These are phyloP conservation scores for Suhomyces tanzawaensis DNA, from an alignment of 805 yeast genomes.

Conservation along the genomic window DNA sequence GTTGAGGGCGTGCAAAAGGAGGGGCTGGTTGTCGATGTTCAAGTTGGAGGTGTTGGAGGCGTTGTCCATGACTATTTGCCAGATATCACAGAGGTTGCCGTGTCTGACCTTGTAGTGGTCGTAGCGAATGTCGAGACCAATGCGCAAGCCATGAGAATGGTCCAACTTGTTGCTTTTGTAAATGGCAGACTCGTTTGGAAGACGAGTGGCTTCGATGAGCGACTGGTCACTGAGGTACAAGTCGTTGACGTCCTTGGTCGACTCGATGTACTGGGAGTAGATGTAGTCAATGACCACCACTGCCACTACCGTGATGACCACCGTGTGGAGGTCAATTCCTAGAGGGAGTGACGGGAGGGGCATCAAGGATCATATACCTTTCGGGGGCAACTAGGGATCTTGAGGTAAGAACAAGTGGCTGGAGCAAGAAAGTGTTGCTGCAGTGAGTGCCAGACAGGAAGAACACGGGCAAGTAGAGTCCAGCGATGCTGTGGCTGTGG, in stretches of 20 bases:
- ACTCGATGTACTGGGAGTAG: slow-evolving; percentile 26
- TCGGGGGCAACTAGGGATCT: neutral
- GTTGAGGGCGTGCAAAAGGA: slow-evolving; percentile 25
- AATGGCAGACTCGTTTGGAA: slow-evolving; percentile 67
- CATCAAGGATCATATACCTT: neutral
- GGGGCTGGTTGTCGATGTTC: slow-evolving; percentile 18
- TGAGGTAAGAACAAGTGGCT: too few relatives aligned
- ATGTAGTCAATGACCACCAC: slow-evolving; percentile 17
- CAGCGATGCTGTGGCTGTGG: too few relatives aligned
- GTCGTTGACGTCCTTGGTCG: slow-evolving; percentile 54
- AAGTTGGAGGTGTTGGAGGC: slow-evolving; percentile 19
- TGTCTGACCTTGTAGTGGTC: slow-evolving; percentile 64
- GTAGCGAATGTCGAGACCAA: slow-evolving; percentile 65
- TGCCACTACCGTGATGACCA: slow-evolving; percentile 19
- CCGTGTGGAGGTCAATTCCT: slow-evolving; percentile 3
- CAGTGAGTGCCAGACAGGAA: too few relatives aligned
- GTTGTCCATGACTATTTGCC: slow-evolving; percentile 50
- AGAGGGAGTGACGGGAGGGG: neutral
- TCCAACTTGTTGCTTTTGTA: slow-evolving; percentile 76
- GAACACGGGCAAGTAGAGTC: too few relatives aligned
- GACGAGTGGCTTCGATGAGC: slow-evolving; percentile 60
- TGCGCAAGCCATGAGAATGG: slow-evolving; percentile 59
- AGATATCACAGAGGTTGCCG: slow-evolving; percentile 73
- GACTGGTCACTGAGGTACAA: slow-evolving; percentile 64
- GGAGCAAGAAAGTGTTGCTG: too few relatives aligned